A percentile compares a stretch with the other conserved stretches of the same genome.
phyloP scores from a whole-genome alignment of 345 rosid species.

The Rubroshorea leprosula region DNA sequence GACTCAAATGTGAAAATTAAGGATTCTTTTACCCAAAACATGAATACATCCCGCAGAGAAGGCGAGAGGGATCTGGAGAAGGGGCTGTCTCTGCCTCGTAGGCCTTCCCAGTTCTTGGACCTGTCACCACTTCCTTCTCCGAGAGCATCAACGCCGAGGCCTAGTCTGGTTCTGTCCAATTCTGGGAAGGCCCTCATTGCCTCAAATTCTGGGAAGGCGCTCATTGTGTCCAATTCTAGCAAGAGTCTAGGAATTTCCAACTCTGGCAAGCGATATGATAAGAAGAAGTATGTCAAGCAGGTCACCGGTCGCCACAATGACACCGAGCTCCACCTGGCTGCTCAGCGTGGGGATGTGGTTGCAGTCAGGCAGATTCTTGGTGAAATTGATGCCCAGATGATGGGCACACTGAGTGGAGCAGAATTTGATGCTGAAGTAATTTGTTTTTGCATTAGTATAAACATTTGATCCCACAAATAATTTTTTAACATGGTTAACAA shows the following conservation, averaged over 20 bases:
- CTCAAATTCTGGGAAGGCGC: constrained; percentile 61
- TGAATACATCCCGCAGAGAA: constrained; percentile 18
- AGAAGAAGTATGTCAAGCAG: constrained; percentile 87
- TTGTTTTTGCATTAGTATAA: background rate
- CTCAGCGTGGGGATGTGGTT: constrained; percentile 69
- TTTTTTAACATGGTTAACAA: too few species aligned
- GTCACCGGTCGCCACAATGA: constrained; percentile 94
- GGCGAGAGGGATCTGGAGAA: constrained; percentile 34
- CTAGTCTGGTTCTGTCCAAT: constrained; percentile 31
- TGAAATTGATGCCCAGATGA: constrained; percentile 75
- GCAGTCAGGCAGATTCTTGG: constrained; percentile 56
- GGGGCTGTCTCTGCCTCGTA: constrained; percentile 18
- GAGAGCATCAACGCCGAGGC: constrained; percentile 31
- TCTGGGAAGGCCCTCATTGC: constrained; percentile 39
- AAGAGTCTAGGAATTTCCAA: constrained; percentile 51
- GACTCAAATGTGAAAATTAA: background rate
- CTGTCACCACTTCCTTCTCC: background rate
- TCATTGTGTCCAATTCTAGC: constrained; percentile 58
- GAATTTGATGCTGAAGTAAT: constrained; percentile 75
- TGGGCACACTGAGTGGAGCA: constrained; percentile 47
- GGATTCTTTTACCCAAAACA: background rate
- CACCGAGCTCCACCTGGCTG: constrained; percentile 92
- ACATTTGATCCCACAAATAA: too few species aligned
- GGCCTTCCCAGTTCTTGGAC: constrained; percentile 11
- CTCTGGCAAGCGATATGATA: constrained; percentile 76